phyloP scores from a whole-genome alignment of 2,329 filamentous ascomycete genomes.

The Tolypocladium guangdongense region DNA sequence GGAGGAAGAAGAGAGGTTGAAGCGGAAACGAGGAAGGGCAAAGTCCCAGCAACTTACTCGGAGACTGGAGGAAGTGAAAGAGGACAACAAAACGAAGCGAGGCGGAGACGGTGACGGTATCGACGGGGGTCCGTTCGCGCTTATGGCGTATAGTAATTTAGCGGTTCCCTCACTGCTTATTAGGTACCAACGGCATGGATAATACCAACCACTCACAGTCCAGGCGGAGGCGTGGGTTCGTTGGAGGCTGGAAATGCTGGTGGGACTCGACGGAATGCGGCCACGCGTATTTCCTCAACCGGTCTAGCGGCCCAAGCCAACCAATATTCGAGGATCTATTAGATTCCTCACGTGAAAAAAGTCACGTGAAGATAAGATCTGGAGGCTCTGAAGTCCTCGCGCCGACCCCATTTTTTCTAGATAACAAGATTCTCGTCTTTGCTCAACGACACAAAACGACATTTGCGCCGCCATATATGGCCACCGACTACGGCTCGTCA shows the following conservation, averaged over 20 bases:
- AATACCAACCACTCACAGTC: not conserved
- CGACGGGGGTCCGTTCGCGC: not conserved
- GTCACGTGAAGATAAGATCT: slow-evolving; percentile 9
- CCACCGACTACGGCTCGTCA: slow-evolving; percentile 10
- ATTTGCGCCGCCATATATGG: not conserved
- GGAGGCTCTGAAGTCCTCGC: too few relatives aligned
- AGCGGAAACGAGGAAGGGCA: not conserved
- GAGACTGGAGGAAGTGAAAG: not conserved
- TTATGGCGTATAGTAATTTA: not conserved
- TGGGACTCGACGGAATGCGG: not conserved
- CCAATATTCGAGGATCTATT: not conserved
- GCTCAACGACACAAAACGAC: not conserved
- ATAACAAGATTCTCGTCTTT: not conserved
- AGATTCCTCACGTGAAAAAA: not conserved
- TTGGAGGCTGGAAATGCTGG: not conserved
- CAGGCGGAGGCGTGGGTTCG: not conserved
- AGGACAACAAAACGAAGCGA: not conserved
- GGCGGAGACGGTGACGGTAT: slow-evolving; percentile 1
- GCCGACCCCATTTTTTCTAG: not conserved
- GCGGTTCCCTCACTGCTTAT: not conserved
- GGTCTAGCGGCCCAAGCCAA: not conserved
- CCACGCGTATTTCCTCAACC: not conserved
- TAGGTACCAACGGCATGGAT: too few relatives aligned
- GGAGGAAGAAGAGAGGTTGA: not conserved
- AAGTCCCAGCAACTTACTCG: not conserved